Percentiles rank a stretch among this genome's conserved stretches.
phyloP scores from a whole-genome alignment of 1,139 yeast genomes.

The Kluyveromyces marxianus region DNA sequence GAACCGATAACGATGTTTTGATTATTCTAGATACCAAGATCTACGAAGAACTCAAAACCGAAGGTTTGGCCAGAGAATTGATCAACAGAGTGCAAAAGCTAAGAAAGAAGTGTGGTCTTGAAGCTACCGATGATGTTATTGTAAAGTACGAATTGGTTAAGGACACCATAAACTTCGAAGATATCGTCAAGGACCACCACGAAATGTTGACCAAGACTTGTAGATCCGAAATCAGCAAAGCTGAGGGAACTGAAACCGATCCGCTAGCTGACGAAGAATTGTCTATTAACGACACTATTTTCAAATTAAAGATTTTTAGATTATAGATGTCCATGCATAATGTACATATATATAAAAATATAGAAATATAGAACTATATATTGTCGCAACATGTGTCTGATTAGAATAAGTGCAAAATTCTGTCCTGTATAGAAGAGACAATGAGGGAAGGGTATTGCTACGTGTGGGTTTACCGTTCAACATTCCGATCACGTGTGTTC shows the following conservation, averaged over 20 bases:
- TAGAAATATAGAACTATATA: too few relatives aligned
- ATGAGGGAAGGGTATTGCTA: too few relatives aligned
- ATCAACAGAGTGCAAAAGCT: constrained; percentile 95
- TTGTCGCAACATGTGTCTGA: too few relatives aligned
- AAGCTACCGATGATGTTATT: constrained; percentile 88
- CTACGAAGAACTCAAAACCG: constrained; percentile 82
- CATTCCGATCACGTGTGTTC: too few relatives aligned
- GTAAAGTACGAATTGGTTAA: constrained; percentile 70
- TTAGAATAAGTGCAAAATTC: too few relatives aligned
- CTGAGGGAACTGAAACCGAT: constrained; percentile 33
- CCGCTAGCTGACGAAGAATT: constrained; percentile 88
- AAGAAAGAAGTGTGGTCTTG: constrained; percentile 93
- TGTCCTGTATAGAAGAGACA: too few relatives aligned
- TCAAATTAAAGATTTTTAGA: constrained; percentile 72
- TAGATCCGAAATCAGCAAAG: constrained; percentile 39
- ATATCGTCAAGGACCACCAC: constrained; percentile 55
- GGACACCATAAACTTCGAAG: constrained; percentile 64
- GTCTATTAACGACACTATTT: constrained; percentile 74
- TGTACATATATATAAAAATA: not conserved
- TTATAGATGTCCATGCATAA: constrained; percentile 11
- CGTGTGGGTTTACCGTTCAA: too few relatives aligned
- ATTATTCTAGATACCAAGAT: constrained; percentile 82
- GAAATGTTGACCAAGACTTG: constrained; percentile 72
- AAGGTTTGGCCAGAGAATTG: constrained; percentile 94
- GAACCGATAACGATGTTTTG: constrained; percentile 82